These are phyloP conservation scores for Penicillium carneum DNA, from an alignment of 2,329 filamentous ascomycete genomes.

Conservation along the genomic window DNA sequence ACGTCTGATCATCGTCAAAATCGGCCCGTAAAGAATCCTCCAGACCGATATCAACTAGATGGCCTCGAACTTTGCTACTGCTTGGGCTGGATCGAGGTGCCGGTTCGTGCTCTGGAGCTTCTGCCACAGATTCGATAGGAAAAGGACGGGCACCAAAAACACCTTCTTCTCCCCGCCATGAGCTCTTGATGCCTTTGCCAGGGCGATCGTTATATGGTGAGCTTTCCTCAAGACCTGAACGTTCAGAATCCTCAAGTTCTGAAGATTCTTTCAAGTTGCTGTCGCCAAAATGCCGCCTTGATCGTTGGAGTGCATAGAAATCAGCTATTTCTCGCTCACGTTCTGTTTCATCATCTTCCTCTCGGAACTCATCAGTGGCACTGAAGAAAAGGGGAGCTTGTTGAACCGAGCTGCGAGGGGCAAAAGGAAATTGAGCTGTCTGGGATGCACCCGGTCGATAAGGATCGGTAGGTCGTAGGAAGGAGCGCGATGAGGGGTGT, in stretches of 20 bases:
- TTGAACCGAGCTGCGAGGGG: conserved; percentile 75
- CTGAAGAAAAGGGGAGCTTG: conserved; percentile 95
- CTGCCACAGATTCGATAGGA: conserved; percentile 44
- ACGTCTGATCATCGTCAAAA: conserved; percentile 52
- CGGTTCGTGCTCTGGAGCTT: conserved; percentile 48
- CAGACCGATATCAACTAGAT: conserved; percentile 85
- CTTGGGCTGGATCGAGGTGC: conserved; percentile 40
- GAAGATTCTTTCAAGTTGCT: conserved; percentile 84
- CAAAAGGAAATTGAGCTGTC: conserved; percentile 78
- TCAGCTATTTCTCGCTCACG: conserved; percentile 91
- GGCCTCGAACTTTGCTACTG: conserved; percentile 66
- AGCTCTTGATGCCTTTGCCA: conserved; percentile 62
- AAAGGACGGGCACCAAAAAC: conserved; percentile 50
- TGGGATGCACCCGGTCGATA: conserved; percentile 78
- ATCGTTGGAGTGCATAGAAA: conserved; percentile 87
- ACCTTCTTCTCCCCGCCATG: conserved; percentile 61
- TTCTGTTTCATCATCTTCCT: conserved; percentile 92
- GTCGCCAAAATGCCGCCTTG: conserved; percentile 83
- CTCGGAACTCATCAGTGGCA: conserved; percentile 84
- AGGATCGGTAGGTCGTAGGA: conserved; percentile 71
- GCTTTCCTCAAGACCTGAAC: conserved; percentile 60
- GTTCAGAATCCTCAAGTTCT: conserved; percentile 75
- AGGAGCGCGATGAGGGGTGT: conserved; percentile 58
- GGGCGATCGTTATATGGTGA: conserved; percentile 49
- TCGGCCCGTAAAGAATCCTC: conserved; percentile 66